Evolutionary conservation across 2,329 filamentous ascomycete genomes (phyloP).

Genomic region (Ophiostoma ips): DNA sequence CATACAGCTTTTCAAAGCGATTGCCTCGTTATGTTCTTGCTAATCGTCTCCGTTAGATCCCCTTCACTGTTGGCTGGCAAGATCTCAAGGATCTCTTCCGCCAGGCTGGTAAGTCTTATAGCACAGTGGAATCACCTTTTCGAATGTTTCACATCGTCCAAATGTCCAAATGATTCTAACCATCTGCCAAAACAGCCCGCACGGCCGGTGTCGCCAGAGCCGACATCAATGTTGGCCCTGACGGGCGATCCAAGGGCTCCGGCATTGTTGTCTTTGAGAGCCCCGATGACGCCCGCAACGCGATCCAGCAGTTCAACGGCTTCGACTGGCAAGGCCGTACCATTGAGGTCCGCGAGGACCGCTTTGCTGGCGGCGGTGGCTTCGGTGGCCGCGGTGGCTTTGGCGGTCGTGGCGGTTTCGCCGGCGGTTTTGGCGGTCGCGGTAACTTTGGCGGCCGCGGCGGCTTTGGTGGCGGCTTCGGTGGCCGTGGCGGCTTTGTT

Average conservation of each 20-base stretch:
- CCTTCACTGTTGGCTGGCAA: conserved; percentile 96
- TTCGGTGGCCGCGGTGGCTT: conserved; percentile 45
- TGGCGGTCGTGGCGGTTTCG: conserved; percentile 41
- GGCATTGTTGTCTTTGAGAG: conserved; percentile 96
- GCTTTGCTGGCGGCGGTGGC: conserved; percentile 56
- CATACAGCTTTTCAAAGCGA: background rate
- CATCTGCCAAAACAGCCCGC: conserved; percentile 28
- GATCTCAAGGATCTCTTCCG: conserved; percentile 98
- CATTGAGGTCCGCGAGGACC: conserved; percentile 91
- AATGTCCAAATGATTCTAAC: background rate
- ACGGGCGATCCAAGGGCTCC: conserved; percentile 89
- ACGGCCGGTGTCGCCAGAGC: conserved; percentile 79
- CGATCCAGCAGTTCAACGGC: conserved; percentile 94
- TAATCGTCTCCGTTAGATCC: conserved; percentile 48
- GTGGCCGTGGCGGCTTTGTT: conserved; percentile 32
- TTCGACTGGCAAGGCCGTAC: conserved; percentile 95
- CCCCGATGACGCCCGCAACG: conserved; percentile 85
- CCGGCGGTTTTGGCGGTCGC: conserved; percentile 45
- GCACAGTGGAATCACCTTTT: too few species aligned
- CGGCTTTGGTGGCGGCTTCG: conserved; percentile 32
- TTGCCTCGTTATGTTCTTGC: background rate
- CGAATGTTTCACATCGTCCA: background rate
- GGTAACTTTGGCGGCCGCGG: conserved; percentile 43
- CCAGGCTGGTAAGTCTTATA: conserved; percentile 73
- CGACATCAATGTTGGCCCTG: conserved; percentile 83